phyloP scores from a whole-genome alignment of 2,329 filamentous ascomycete genomes.

The Sphaerulina populicola region DNA sequence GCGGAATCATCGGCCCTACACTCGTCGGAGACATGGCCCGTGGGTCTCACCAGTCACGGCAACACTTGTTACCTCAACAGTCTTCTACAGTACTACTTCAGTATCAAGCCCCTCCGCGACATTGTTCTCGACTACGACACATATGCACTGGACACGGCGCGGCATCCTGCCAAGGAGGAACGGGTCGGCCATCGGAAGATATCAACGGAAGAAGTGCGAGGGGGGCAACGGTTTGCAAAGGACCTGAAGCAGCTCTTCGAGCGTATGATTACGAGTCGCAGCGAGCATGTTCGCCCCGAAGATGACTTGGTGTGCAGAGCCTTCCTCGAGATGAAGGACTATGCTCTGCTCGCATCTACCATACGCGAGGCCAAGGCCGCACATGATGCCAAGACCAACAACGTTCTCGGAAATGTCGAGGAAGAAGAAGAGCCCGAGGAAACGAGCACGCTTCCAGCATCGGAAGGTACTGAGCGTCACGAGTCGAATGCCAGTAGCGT shows the following conservation, averaged over 20 bases:
- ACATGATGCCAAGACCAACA: conserved; percentile 2
- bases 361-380: conserved; percentile 12
- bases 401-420: background rate
- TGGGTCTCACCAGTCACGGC: conserved; percentile 84
- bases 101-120: conserved; percentile 69
- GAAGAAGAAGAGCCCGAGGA: background rate
- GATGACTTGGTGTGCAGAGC: conserved; percentile 32
- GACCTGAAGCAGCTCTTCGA: conserved; percentile 32
- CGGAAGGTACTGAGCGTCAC: background rate
- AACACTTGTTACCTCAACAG: conserved; percentile 99
- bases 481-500: conserved; percentile 23
- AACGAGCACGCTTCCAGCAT: background rate
- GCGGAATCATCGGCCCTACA: conserved; percentile 7
- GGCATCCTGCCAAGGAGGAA: conserved; percentile 56
- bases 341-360: conserved; percentile 19
- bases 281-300: conserved; percentile 28
- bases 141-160: conserved; percentile 59
- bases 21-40: conserved; percentile 50
- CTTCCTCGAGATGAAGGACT: conserved; percentile 28
- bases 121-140: conserved; percentile 69
- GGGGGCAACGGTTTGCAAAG: conserved; percentile 31
- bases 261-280: conserved; percentile 31
- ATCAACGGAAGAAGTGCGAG: conserved; percentile 28
- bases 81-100: conserved; percentile 89
- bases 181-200: conserved; percentile 67